Evolutionary conservation across 805 yeast species (phyloP).

Genomic region (Wickerhamomyces chambardii): DNA sequence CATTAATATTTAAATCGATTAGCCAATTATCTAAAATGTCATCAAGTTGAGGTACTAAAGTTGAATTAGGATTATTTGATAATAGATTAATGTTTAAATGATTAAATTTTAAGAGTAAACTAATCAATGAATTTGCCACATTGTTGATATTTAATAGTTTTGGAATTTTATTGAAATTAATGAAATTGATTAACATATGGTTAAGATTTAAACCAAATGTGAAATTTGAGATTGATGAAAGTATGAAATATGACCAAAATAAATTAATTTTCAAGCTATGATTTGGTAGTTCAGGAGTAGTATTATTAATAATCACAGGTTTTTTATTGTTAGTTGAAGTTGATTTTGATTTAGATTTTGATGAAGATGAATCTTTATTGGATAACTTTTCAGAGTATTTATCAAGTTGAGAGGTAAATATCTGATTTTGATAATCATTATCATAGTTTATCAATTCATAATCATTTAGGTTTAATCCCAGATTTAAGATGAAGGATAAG

Average conservation of each 20-base stretch:
- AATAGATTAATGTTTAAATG: too few relatives aligned
- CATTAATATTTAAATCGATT: constrained; percentile 10
- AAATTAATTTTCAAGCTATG: constrained; percentile 25
- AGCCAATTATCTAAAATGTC: constrained; percentile 28
- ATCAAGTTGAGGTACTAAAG: constrained; percentile 25
- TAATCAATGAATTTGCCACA: too few relatives aligned
- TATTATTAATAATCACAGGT: constrained; percentile 4
- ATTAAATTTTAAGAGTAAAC: too few relatives aligned
- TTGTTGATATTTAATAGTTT: too few relatives aligned
- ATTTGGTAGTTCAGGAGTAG: constrained; percentile 13
- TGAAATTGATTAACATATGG: constrained; percentile 9
- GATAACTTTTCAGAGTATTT: too few relatives aligned
- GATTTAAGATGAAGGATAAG: constrained; percentile 13
- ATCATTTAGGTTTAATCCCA: constrained; percentile 19
- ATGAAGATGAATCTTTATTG: too few relatives aligned
- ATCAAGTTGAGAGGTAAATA: too few relatives aligned
- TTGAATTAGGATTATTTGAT: too few relatives aligned
- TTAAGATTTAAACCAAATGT: constrained; percentile 15
- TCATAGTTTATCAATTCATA: constrained; percentile 6
- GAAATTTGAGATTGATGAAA: constrained; percentile 14
- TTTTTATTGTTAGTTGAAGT: too few relatives aligned
- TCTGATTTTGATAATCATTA: neutral
- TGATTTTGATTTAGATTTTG: neutral
- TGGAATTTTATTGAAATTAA: constrained; percentile 16
- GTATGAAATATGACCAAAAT: constrained; percentile 33